Conservation (phyloP, 345 rosid genomes). For the Linum lewisii region DNA sequence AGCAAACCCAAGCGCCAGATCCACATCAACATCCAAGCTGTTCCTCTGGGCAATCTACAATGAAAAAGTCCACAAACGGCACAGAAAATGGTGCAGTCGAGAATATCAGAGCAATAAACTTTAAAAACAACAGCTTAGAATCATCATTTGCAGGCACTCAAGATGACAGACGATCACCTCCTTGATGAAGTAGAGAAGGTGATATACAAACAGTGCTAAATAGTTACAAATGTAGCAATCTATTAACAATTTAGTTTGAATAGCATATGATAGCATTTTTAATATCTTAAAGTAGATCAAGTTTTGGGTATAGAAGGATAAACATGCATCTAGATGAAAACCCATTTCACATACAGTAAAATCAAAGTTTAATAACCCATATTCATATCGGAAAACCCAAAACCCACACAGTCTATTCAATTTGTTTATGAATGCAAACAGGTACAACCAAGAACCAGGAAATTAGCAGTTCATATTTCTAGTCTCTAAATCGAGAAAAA, state of each 20-base stretch:
- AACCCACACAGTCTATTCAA: no score
- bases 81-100: slow-evolving; percentile 5
- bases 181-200: neutral
- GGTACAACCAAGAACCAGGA: no score
- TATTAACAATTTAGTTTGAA: no score
- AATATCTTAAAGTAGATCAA: no score
- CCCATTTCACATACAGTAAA: no score
- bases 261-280: neutral
- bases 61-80: slow-evolving; percentile 10
- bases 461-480: no score
- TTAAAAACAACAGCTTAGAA: neutral
- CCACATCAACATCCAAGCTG: slow-evolving; percentile 96
- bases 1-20: slow-evolving; percentile 87
- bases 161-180: neutral
- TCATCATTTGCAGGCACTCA: neutral
- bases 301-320: no score
- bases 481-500: no score
- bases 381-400: no score
- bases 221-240: no score
- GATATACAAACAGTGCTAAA: neutral
- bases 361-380: neutral
- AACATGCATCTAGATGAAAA: no score
- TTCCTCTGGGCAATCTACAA: slow-evolving; percentile 87
- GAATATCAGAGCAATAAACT: neutral
- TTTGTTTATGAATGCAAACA: no score